Conservation (phyloP, 2,329 filamentous ascomycete species). For the Talaromyces sp. region DNA sequence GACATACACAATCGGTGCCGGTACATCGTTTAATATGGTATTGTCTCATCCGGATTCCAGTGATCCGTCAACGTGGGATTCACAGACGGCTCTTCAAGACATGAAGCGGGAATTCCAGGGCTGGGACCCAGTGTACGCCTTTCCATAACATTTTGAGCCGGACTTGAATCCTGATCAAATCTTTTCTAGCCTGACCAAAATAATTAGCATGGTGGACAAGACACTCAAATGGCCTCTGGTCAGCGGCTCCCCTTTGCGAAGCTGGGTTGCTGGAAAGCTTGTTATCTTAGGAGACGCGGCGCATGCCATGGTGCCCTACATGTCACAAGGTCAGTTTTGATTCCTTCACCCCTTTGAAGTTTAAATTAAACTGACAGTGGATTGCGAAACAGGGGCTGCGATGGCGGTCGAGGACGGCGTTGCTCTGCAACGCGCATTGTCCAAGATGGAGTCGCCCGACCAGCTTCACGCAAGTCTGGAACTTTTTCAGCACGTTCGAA, state of each 20-base stretch:
- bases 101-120: slow-evolving; percentile 46
- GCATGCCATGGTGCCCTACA: slow-evolving; percentile 59
- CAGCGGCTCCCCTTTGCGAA: slow-evolving; percentile 41
- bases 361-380: too few relatives aligned
- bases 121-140: slow-evolving; percentile 53
- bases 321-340: slow-evolving; percentile 20
- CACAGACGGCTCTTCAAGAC: slow-evolving; percentile 37
- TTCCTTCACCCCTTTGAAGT: too few relatives aligned
- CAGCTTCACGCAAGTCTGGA: too few relatives aligned
- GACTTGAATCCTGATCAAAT: slow-evolving; percentile 4
- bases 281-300: slow-evolving; percentile 50
- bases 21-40: slow-evolving; percentile 59
- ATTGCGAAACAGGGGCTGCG: slow-evolving; percentile 55
- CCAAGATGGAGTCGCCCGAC: slow-evolving; percentile 20
- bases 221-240: slow-evolving; percentile 66
- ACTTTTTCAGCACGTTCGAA: too few relatives aligned
- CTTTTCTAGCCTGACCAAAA: slow-evolving; percentile 17
- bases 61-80: slow-evolving; percentile 47
- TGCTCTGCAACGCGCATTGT: slow-evolving; percentile 45
- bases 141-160: slow-evolving; percentile 17
- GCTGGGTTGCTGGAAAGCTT: slow-evolving; percentile 42
- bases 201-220: slow-evolving; percentile 46
- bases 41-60: slow-evolving; percentile 60
- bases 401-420: slow-evolving; percentile 63
- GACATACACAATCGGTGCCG: slow-evolving; percentile 51